phyloP scores from a whole-genome alignment of 495 filamentous ascomycete species.

The Xylaria grammica region DNA sequence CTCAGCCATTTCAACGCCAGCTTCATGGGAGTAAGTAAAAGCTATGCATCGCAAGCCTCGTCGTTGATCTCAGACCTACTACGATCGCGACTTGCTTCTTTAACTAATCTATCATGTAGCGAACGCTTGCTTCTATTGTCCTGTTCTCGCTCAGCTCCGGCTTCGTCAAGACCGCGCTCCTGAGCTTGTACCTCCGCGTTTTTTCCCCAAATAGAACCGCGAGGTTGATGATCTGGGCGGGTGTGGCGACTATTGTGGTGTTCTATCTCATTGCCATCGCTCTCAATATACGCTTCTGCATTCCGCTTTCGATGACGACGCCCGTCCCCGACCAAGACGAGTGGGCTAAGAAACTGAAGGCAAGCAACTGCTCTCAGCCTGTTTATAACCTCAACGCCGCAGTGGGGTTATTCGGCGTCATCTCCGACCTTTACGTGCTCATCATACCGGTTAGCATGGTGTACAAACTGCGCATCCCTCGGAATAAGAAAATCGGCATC shows the following conservation, averaged over 20 bases:
- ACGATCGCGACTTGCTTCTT: not conserved
- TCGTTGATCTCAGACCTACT: not conserved
- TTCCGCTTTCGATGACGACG: slow-evolving; percentile 12
- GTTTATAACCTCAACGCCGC: slow-evolving; percentile 23
- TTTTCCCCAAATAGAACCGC: slow-evolving; percentile 20
- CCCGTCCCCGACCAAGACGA: not conserved
- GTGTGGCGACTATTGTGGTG: slow-evolving; percentile 13
- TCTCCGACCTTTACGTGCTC: slow-evolving; percentile 28
- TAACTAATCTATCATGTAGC: slow-evolving; percentile 6
- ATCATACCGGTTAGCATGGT: slow-evolving; percentile 26
- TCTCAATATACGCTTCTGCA: slow-evolving; percentile 16
- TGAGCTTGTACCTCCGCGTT: slow-evolving; percentile 26
- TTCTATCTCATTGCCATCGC: slow-evolving; percentile 19
- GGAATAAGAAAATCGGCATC: slow-evolving; percentile 18
- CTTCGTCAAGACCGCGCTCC: slow-evolving; percentile 25
- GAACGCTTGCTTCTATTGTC: slow-evolving; percentile 12
- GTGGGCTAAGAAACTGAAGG: slow-evolving; percentile 17
- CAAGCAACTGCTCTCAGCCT: slow-evolving; percentile 21
- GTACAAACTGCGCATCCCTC: slow-evolving; percentile 13
- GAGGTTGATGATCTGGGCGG: slow-evolving; percentile 22
- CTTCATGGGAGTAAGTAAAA: slow-evolving; percentile 15
- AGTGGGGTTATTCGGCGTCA: slow-evolving; percentile 18
- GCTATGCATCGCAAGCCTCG: not conserved
- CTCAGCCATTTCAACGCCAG: slow-evolving; percentile 16
- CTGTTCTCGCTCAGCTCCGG: slow-evolving; percentile 21